Base-by-base conservation (phyloP, 352 stramenopile species). In the Pythium monospermum region DNA sequence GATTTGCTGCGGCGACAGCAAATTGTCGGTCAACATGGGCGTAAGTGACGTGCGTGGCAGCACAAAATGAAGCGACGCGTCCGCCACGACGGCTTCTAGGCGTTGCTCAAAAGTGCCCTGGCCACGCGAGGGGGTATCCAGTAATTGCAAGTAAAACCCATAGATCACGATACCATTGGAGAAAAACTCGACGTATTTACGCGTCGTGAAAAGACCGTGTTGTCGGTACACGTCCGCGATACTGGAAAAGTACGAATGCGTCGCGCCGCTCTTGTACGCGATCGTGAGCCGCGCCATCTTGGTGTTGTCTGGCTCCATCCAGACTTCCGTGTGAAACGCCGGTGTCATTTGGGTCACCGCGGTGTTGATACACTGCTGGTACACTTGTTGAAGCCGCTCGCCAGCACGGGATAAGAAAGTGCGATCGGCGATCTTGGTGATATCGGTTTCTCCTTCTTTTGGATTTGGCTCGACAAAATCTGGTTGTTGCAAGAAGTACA, bases 141-240 rank as follows among this genome's bases (percentile, higher is more conserved):
- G 68, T 66, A 77, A 72, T 52, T 90, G 77, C 28, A 92, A 53
- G 74, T 92, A 92, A 52, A 92, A 92, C 21, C 67, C 74, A 64
- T 92, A 92, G 53, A 92, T 73, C 25, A 92, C 82, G 40, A 87
- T 79, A 39, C 82, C 82, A 49, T 92, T 92, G 46, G 76, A 85
- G 57, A 92, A 90, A 61, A 88, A 90, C 54, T 92, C 82, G 39
- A 71, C 72, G 61, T 92, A 92, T 68, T 92, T 92, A 56, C 82
- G 74, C 55, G 82, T 77, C 49, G 78, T 76, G 64, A 89, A 92
- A 37, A 92, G 69, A 2, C 82, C 82, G 61, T 90, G 77, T 62
- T 88, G 78, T 38, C 82, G 78, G 71, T 92, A 92, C 13, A 92
- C 76, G 36, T 92, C 78, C 21, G 82, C 82, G 53, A 92, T 85